These are phyloP conservation scores for Picea glauca DNA, from an alignment of 75 land plant genomes.

Conservation along the genomic window DNA sequence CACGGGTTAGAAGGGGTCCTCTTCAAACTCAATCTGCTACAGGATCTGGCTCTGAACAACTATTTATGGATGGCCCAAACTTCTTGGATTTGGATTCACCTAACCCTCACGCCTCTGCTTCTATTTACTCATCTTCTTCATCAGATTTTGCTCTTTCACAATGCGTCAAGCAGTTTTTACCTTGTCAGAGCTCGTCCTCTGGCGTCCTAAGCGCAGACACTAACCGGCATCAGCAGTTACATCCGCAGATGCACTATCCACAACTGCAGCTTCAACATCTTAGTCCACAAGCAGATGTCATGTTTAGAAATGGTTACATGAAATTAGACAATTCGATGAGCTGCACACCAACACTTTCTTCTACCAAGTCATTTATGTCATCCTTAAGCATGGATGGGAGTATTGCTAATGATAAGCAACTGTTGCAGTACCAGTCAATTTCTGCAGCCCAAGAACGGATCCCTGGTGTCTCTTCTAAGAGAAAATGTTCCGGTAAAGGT, in stretches of 20 bases:
- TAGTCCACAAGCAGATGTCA: conserved; percentile 24
- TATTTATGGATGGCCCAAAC: conserved; percentile 19
- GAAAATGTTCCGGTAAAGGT: conserved; percentile 13
- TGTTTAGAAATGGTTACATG: conserved; percentile 35
- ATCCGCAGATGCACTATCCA: conserved; percentile 47
- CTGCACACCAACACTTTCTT: conserved; percentile 67
- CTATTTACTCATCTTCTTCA: conserved; percentile 12
- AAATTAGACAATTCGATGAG: conserved; percentile 70
- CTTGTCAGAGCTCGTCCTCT: conserved; percentile 6
- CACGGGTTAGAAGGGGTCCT: conserved; percentile 53
- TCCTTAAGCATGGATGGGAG: conserved; percentile 79
- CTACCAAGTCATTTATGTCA: conserved; percentile 64
- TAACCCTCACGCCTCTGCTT: conserved; percentile 6
- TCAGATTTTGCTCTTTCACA: conserved; percentile 14
- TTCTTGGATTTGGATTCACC: background rate
- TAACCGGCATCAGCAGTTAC: conserved; percentile 24
- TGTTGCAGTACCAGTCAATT: conserved; percentile 32
- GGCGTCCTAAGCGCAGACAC: conserved; percentile 10
- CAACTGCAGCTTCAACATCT: conserved; percentile 3
- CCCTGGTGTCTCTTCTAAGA: conserved; percentile 11
- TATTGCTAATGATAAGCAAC: conserved; percentile 44
- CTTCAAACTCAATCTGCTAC: conserved; percentile 12
- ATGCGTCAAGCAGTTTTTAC: conserved; percentile 21
- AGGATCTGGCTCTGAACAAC: conserved; percentile 6
- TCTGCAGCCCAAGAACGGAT: conserved; percentile 17